phyloP scores from a whole-genome alignment of 768 basidiomycete species.

The Termitomyces sp. region DNA sequence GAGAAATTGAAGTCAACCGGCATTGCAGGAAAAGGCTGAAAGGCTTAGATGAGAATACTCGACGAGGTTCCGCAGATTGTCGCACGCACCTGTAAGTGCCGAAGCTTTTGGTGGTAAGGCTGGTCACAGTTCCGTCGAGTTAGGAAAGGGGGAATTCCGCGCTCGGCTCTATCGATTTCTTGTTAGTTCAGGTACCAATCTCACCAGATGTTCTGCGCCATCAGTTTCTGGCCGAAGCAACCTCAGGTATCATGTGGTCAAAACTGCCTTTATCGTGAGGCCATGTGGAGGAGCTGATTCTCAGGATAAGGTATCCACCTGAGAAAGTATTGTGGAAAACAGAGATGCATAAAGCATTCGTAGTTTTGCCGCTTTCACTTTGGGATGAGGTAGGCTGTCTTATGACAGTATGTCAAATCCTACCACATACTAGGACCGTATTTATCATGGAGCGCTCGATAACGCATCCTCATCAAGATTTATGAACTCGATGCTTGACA shows the following conservation, averaged over 20 bases:
- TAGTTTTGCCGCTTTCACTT: background rate
- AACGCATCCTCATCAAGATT: background rate
- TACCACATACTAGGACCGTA: background rate
- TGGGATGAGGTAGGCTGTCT: background rate
- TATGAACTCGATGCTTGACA: background rate
- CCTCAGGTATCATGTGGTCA: background rate
- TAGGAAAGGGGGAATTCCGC: background rate
- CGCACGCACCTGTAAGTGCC: background rate
- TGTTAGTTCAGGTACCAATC: background rate
- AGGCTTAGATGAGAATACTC: background rate
- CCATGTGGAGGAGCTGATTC: background rate
- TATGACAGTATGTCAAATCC: background rate
- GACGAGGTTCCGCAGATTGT: too few relatives aligned
- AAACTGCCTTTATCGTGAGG: background rate
- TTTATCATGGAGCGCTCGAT: too few relatives aligned
- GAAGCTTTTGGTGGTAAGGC: background rate
- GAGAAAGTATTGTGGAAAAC: background rate
- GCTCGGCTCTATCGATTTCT: background rate
- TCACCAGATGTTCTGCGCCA: background rate
- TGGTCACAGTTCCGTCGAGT: background rate
- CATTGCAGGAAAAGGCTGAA: background rate
- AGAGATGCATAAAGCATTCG: background rate
- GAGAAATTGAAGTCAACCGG: background rate
- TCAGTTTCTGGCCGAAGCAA: background rate
- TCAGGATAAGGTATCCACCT: background rate